Percentiles rank a stretch among this genome's conserved stretches.
These are phyloP conservation scores for Myochromella boudieri DNA, from an alignment of 768 basidiomycete species.

Conservation along the genomic window DNA sequence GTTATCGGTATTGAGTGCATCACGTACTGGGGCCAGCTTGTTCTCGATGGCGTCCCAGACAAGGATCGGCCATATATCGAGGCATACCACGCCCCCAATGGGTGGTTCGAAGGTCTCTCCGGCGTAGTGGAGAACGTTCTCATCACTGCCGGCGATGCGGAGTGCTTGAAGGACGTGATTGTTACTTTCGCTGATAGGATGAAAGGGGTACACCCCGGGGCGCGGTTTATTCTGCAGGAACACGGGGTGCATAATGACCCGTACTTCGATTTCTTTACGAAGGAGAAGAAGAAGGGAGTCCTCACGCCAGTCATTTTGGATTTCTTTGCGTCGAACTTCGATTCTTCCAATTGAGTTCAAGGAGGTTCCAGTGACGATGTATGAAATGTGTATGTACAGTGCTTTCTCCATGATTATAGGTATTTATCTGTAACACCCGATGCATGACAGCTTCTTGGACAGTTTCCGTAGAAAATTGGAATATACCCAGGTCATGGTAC, in stretches of 20 bases:
- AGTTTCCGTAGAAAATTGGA: too few species aligned
- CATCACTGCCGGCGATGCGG: constrained; percentile 34
- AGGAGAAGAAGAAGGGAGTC: constrained; percentile 18
- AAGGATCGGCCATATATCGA: constrained; percentile 30
- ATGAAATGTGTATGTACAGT: background rate
- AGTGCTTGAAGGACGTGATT: constrained; percentile 34
- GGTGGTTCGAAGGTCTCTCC: constrained; percentile 33
- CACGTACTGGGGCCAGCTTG: constrained; percentile 14
- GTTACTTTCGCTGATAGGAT: constrained; percentile 23
- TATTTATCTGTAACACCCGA: too few species aligned
- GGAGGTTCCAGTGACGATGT: background rate
- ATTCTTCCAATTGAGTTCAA: background rate
- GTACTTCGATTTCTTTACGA: constrained; percentile 28
- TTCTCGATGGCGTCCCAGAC: constrained; percentile 19
- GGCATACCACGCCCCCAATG: constrained; percentile 26
- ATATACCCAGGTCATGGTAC: background rate
- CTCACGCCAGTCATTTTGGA: constrained; percentile 22
- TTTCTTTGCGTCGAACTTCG: background rate
- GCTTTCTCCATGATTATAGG: background rate
- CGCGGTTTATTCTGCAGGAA: constrained; percentile 27
- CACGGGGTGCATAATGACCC: constrained; percentile 37
- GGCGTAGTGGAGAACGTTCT: constrained; percentile 31
- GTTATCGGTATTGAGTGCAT: constrained; percentile 13
- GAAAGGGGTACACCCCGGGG: constrained; percentile 15
- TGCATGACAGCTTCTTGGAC: too few species aligned